Evolutionary conservation across 768 basidiomycete genomes (phyloP).

Genomic region (Mycena albidolilacea): DNA sequence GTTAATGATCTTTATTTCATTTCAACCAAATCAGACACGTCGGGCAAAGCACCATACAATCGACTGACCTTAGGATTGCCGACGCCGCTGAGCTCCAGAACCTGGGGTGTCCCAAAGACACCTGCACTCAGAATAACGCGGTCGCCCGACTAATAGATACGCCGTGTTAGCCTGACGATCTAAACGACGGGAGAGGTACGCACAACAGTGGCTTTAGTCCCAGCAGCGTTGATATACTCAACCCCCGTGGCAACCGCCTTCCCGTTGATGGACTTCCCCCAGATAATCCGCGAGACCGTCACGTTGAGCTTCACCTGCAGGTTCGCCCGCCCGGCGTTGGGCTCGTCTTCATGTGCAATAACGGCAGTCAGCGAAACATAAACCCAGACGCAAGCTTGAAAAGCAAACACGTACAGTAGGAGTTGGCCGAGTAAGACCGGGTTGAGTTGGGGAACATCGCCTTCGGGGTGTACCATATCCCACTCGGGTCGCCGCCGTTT

Average conservation of each 20-base stretch:
- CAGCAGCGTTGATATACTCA: slow-evolving; percentile 17
- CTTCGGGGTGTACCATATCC: slow-evolving; percentile 19
- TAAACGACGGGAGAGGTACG: neutral
- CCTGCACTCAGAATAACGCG: slow-evolving; percentile 43
- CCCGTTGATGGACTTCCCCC: slow-evolving; percentile 21
- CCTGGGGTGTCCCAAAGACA: slow-evolving; percentile 40
- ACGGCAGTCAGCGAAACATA: slow-evolving; percentile 9
- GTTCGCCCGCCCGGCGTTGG: slow-evolving; percentile 24
- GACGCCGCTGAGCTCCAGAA: slow-evolving; percentile 47
- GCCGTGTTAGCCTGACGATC: neutral
- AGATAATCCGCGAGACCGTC: slow-evolving; percentile 16
- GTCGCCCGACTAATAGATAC: slow-evolving; percentile 21
- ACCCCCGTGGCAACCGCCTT: slow-evolving; percentile 23
- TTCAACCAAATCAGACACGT: neutral
- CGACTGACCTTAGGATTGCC: slow-evolving; percentile 45
- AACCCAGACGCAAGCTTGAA: neutral
- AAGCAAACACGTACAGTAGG: slow-evolving; percentile 19
- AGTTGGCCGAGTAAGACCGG: slow-evolving; percentile 26
- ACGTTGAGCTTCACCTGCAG: slow-evolving; percentile 17
- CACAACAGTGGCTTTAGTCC: slow-evolving; percentile 16
- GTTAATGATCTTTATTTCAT: slow-evolving; percentile 18
- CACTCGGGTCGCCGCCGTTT: slow-evolving; percentile 19
- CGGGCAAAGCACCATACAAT: neutral
- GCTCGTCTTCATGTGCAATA: slow-evolving; percentile 1
- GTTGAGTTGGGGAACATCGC: slow-evolving; percentile 27